Evolutionary conservation across 768 basidiomycete genomes (phyloP), one percentile per base, ranked within the genome.

Genomic region (Lenzites betulinus): DNA sequence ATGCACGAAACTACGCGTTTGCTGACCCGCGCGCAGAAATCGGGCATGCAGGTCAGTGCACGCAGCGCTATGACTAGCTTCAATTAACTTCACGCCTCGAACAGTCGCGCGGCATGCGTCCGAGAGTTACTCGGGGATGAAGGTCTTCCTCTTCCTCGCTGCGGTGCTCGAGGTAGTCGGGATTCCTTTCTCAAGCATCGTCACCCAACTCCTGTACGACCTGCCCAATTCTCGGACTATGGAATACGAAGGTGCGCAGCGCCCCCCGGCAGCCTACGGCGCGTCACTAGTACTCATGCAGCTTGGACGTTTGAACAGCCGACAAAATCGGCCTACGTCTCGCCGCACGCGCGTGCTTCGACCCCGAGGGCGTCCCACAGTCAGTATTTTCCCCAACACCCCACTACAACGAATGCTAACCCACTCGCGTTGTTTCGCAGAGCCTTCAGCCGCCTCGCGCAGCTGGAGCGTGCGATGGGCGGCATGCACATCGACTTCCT

Each of bases 301-400:
- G n/a, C n/a, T n/a, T n/a, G n/a, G n/a, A n/a, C 36, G 5, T 33
- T 16, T 48, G 35, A 16, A 43, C 64, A 93, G 95, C 95, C 38
- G 95, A 98, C 70, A 80, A 84, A 28, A 89, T 98, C 51, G 95
- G 96, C 8, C 72, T 98, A 47, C 80, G 81, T 7, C 78, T 98
- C 26, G 89, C 89, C 76, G 81, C 92, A 51, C 82, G 80, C 65
- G 95, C 94, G 0, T 98, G 95, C 74, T 98, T 85, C 70, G 83
- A 98, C 68, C 95, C 95, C 0, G 76, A 72, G 18, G 90, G 87
- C 22, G 83, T 92, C 3, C 85, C 90, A 13, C 79, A 81, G 93
- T 94, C 67, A 66, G 83, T 72, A 2, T 50, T 33, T 5, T 33
- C 30, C 11, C 30, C 30, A 4, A 33, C 11, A 4, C 30, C 6